Evolutionary conservation across 176 grass and related monocot species (phyloP).

Genomic region (Ananas comosus): DNA sequence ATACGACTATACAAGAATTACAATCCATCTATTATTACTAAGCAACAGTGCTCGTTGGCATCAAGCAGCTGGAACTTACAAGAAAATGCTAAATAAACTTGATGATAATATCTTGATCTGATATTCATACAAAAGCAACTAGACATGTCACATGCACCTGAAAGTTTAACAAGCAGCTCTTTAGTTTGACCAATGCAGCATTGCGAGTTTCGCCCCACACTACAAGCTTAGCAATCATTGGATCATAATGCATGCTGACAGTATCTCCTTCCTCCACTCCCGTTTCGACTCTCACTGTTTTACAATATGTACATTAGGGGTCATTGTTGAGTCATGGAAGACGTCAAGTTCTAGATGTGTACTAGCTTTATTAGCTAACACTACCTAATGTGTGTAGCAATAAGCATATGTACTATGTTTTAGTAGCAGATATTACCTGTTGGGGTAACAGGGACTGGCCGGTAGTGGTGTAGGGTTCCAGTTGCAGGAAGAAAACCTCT

Average conservation of each 20-base stretch:
- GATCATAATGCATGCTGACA: constrained; percentile 98
- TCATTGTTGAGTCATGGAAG: neutral
- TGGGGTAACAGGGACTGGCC: constrained; percentile 40
- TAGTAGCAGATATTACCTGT: constrained; percentile 31
- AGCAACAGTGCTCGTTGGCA: neutral
- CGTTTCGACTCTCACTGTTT: constrained; percentile 91
- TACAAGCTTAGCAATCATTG: constrained; percentile 99
- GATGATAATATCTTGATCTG: constrained; percentile 7
- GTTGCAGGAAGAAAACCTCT: constrained; percentile 94
- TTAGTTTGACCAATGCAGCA: constrained; percentile 80
- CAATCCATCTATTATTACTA: neutral
- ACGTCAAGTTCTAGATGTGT: no score
- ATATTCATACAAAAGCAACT: neutral
- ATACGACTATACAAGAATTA: neutral
- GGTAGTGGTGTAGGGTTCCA: constrained; percentile 82
- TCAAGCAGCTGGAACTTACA: neutral
- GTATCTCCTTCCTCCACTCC: constrained; percentile 96
- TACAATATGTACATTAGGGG: constrained; percentile 21
- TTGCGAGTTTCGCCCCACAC: constrained; percentile 82
- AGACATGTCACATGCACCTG: constrained; percentile 43
- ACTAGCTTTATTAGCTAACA: no score
- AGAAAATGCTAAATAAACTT: neutral
- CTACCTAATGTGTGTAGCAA: no score
- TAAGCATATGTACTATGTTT: neutral
- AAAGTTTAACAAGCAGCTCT: constrained; percentile 73